Conservation (phyloP, 768 basidiomycete genomes). For the Tricholoma furcatifolium region DNA sequence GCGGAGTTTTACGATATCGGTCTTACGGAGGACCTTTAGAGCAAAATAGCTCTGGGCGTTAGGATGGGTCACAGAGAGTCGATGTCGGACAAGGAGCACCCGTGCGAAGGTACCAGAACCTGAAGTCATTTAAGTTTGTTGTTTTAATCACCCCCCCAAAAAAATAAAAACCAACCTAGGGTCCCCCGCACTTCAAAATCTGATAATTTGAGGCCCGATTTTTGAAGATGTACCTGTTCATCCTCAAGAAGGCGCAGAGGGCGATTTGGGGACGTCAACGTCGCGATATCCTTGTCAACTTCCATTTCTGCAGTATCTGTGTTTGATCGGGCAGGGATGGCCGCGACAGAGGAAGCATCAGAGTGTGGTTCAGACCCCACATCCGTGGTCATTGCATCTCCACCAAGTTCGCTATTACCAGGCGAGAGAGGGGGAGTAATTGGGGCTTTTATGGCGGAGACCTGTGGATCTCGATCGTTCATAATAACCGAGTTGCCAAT, state of each 20-base stretch:
- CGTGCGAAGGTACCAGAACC: constrained; percentile 97
- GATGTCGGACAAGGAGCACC: constrained; percentile 85
- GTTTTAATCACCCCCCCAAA: constrained; percentile 1
- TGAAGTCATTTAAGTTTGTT: constrained; percentile 25
- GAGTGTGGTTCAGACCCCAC: constrained; percentile 32
- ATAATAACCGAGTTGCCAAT: constrained; percentile 20
- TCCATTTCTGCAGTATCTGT: constrained; percentile 26
- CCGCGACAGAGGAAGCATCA: constrained; percentile 14
- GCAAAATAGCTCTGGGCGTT: constrained; percentile 70
- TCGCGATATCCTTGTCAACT: constrained; percentile 18
- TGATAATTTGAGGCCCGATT: constrained; percentile 60
- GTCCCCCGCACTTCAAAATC: constrained; percentile 84
- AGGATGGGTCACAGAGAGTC: constrained; percentile 43
- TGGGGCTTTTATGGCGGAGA: constrained; percentile 53
- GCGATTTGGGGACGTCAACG: constrained; percentile 25
- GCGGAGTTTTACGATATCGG: constrained; percentile 82
- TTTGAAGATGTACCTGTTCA: constrained; percentile 62
- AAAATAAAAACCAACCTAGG: constrained; percentile 47
- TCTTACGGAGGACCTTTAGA: constrained; percentile 87
- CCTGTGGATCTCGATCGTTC: constrained; percentile 33
- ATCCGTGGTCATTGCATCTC: constrained; percentile 37
- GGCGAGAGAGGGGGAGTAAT: constrained; percentile 74
- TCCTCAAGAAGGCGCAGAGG: constrained; percentile 66
- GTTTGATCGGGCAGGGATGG: constrained; percentile 11
- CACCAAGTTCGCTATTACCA: constrained; percentile 41